Evolutionary conservation across 169 alveolate genomes (phyloP).

Genomic region (Toxoplasma gondii): DNA sequence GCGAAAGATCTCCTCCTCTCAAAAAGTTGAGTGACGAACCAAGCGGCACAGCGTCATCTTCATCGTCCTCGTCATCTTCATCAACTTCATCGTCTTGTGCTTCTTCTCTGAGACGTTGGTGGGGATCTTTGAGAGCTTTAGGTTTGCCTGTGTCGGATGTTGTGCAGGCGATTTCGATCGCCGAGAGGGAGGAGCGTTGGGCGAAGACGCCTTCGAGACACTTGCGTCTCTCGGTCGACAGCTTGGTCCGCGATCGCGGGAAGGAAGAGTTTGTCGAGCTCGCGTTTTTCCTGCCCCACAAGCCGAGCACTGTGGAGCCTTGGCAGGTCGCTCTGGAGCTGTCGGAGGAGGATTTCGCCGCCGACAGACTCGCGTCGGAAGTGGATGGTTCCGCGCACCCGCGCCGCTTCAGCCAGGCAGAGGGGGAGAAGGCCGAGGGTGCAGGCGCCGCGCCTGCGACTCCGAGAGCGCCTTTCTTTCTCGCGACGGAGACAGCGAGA

Average conservation of each 20-base stretch:
- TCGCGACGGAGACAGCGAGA: too few species aligned
- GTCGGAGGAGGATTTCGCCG: conserved; percentile 11
- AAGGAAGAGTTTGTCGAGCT: conserved; percentile 34
- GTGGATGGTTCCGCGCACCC: background rate
- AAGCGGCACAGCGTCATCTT: too few species aligned
- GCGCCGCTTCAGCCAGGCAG: background rate
- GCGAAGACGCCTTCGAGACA: background rate
- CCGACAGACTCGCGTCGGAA: background rate
- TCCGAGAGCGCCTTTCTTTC: too few species aligned
- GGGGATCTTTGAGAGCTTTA: conserved; percentile 35
- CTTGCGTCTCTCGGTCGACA: background rate
- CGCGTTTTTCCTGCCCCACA: conserved; percentile 52
- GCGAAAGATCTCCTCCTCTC: too few species aligned
- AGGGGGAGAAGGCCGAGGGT: background rate
- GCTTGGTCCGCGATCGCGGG: conserved; percentile 13
- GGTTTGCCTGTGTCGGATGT: conserved; percentile 19
- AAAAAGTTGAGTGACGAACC: too few species aligned
- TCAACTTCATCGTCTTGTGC: background rate
- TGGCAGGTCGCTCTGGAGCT: conserved; percentile 50
- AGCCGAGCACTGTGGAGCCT: conserved; percentile 52
- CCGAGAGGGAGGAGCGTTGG: conserved; percentile 38
- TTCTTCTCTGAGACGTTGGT: background rate
- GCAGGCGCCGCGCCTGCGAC: too few species aligned
- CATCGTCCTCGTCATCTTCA: background rate
- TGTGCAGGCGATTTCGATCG: conserved; percentile 46